Base-by-base conservation (phyloP, 1,284 basidiomycete genomes). In the Sparassis latifolia region DNA sequence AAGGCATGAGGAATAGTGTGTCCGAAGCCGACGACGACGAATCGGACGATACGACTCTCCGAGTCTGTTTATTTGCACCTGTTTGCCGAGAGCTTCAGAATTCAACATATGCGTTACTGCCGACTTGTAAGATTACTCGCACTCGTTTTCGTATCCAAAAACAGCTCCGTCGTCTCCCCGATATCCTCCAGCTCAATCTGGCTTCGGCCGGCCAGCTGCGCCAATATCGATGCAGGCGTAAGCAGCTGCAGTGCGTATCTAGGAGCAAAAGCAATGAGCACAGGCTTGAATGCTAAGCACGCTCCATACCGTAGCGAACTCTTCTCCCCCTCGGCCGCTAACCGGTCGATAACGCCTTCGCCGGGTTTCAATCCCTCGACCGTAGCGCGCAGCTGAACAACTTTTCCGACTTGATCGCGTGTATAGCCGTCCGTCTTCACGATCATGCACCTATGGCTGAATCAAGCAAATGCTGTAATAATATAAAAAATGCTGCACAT, bases 181-280 rank as follows among this genome's bases (percentile, higher is more conserved):
- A 99, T 84, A 65, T 99, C 96, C 54, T 95, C 88, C 6, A 86
- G 70, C 50, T 84, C 79, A 51, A 99, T 92, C 61, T 94, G 86
- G 28, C 72, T 76, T 52, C 92, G 82, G 2, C 94, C 93, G 0
- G 79, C 77, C 10, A 94, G 70, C 43, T 77, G 74, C 3, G 92
- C 83, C 2, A 97, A 77, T 59, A 98, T 97, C 20, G 88, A 87
- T 1, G 92, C 91, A 0, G 96, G 96, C 0, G 91, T 89, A 52
- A 98, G 78, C 6, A 98, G 75, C 68, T 99, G 96, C 10, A 98
- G 76, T 2, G 92, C 91, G 66, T 95, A 97, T 62, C 92, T 93
- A 45, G 45, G 45, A 40, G 20, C 42, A 43, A 20, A 20, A 20
- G 20, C 20, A 20, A 20, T 20, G 20, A 20, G 20, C 20, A 20